These are phyloP conservation scores for Enteropsectra breve DNA, from an alignment of 371 early-diverging fungal genomes.

Conservation along the genomic window DNA sequence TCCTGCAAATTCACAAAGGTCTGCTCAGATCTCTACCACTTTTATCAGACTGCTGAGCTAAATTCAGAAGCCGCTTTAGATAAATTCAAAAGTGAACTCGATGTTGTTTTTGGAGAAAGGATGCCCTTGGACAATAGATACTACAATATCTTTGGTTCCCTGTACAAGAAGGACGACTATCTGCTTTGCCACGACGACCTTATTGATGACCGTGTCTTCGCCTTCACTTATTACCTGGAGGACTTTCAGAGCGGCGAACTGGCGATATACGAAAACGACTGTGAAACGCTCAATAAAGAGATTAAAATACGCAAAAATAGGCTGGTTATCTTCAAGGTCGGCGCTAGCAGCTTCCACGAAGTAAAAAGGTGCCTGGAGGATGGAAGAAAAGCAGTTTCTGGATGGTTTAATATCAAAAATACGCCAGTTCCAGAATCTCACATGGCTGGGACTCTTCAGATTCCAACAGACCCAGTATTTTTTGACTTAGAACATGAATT, in stretches of 20 bases:
- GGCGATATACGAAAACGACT: constrained; percentile 52
- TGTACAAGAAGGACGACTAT: constrained; percentile 52
- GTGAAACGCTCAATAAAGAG: constrained; percentile 36
- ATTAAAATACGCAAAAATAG: constrained; percentile 51
- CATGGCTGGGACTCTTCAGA: background rate
- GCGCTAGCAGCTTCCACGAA: constrained; percentile 56
- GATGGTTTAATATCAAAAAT: constrained; percentile 52
- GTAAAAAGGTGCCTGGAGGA: constrained; percentile 41
- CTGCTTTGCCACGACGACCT: constrained; percentile 60
- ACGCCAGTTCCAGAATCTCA: background rate
- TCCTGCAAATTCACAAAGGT: constrained; percentile 28
- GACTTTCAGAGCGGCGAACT: constrained; percentile 51
- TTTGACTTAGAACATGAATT: constrained; percentile 25
- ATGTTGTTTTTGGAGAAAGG: constrained; percentile 23
- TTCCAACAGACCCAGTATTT: constrained; percentile 5
- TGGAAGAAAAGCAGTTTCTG: constrained; percentile 57
- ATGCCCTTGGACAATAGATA: constrained; percentile 14
- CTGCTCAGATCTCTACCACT: constrained; percentile 56
- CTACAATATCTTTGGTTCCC: constrained; percentile 57
- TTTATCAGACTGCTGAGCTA: constrained; percentile 58
- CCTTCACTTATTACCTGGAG: constrained; percentile 59
- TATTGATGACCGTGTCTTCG: constrained; percentile 52
- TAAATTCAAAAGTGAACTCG: constrained; percentile 42
- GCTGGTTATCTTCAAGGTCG: constrained; percentile 60
- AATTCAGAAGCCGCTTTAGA: constrained; percentile 22